phyloP scores from a whole-genome alignment of 2,329 filamentous ascomycete species.

The Aulographum hederae region DNA sequence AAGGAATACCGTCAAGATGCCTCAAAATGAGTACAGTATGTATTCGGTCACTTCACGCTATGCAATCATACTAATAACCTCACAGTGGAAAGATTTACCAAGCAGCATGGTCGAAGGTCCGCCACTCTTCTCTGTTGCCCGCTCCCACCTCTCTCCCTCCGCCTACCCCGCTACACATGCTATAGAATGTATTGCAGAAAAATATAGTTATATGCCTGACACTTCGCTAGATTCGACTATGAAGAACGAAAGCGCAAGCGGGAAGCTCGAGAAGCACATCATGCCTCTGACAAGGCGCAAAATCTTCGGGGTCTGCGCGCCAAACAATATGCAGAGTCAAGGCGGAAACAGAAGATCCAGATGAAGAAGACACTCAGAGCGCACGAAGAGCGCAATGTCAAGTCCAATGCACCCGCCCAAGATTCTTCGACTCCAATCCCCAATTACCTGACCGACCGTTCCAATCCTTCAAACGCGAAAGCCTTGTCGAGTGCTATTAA shows the following conservation, averaged over 20 bases:
- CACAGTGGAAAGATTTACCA: too few species aligned
- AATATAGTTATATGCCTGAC: too few species aligned
- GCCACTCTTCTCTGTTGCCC: too few species aligned
- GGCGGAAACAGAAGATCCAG: slow-evolving; percentile 69
- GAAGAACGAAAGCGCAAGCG: slow-evolving; percentile 83
- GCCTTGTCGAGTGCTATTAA: slow-evolving; percentile 75
- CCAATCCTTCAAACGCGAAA: slow-evolving; percentile 48
- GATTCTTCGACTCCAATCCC: slow-evolving; percentile 69
- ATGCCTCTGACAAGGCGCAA: slow-evolving; percentile 76
- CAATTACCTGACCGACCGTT: slow-evolving; percentile 84
- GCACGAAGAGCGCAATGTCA: slow-evolving; percentile 92
- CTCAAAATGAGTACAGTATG: slow-evolving; percentile 67
- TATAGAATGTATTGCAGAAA: too few species aligned
- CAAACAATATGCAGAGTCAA: slow-evolving; percentile 84
- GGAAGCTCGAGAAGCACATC: slow-evolving; percentile 73
- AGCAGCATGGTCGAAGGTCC: too few species aligned
- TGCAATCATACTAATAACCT: too few species aligned
- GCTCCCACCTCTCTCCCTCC: too few species aligned
- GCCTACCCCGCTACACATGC: too few species aligned
- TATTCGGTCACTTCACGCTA: slow-evolving; percentile 32
- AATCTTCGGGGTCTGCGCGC: slow-evolving; percentile 81
- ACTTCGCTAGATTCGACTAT: slow-evolving; percentile 39
- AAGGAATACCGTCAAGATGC: slow-evolving; percentile 35
- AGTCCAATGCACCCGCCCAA: slow-evolving; percentile 60
- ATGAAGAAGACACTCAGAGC: slow-evolving; percentile 47